Evolutionary conservation across 2,329 filamentous ascomycete genomes (phyloP).

Genomic region (Pseudogymnoascus verrucosus): DNA sequence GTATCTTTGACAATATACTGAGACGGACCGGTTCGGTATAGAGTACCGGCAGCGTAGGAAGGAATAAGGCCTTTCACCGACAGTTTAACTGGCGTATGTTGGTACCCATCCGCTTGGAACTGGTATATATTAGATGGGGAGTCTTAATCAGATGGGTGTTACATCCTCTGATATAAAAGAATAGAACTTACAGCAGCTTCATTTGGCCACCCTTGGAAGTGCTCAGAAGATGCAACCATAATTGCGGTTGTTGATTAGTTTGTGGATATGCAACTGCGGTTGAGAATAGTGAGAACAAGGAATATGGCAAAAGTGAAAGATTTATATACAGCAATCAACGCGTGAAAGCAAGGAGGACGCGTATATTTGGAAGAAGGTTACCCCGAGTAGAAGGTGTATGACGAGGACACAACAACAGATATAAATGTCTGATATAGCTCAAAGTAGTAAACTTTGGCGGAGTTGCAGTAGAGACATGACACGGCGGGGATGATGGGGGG

Average conservation of each 20-base stretch:
- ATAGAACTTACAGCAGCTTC: background rate
- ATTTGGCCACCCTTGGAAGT: background rate
- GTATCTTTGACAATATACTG: slow-evolving; percentile 52
- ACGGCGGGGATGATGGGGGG: background rate
- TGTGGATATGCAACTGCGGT: background rate
- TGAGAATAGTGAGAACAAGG: background rate
- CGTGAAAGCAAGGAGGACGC: background rate
- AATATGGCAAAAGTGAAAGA: background rate
- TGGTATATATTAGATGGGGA: background rate
- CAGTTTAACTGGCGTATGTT: slow-evolving; percentile 48
- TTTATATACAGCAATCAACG: background rate
- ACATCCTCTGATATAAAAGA: background rate
- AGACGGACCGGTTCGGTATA: slow-evolving; percentile 70
- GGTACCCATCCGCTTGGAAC: slow-evolving; percentile 6
- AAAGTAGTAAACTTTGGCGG: slow-evolving; percentile 18
- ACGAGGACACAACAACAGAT: slow-evolving; percentile 22
- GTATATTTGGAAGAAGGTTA: background rate
- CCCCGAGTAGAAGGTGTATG: background rate
- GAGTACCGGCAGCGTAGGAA: slow-evolving; percentile 58
- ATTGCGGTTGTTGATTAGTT: background rate
- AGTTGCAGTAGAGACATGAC: slow-evolving; percentile 11
- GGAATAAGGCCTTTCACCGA: slow-evolving; percentile 60
- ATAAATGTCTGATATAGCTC: slow-evolving; percentile 18
- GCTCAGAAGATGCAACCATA: background rate
- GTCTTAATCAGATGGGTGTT: background rate